Base-by-base conservation (phyloP, 108 stramenopile genomes). In the Mediolabrus comicus region DNA sequence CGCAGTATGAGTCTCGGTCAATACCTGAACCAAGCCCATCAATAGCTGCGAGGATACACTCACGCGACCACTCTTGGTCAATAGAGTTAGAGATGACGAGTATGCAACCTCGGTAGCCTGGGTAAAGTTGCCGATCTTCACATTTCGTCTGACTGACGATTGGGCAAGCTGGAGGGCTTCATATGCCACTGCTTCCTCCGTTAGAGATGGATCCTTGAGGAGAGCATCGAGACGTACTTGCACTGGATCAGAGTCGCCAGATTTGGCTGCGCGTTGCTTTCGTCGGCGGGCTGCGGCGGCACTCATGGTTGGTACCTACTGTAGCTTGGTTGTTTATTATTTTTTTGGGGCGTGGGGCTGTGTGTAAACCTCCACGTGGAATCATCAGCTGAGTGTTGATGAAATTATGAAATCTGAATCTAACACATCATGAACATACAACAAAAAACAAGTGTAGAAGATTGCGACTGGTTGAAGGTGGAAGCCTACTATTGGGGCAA, bases 161-260 rank as follows among this genome's bases (percentile, higher is more conserved):
- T 94, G 92, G 4, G 92, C 92, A 25, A 94, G 68, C 58, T 94
- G 92, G 56, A 94, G 74, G 34, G 92, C 92, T 79, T 94, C 92
- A 64, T 94, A 94, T 22, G 92, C 92, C 29, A 83, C 89, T 4
- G 86, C 76, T 74, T 94, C 90, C 29, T 89, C 87, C 55, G 55
- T 59, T n/a, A 82, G 65, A 28, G 63, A 59, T 12, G 79, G 77
- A 26, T 81, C 76, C n/a, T 65, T 55, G 64, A 94, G 59, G 46
- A 91, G 75, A 30, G 75, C 56, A 28, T 87, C 65, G 52, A 94
- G 82, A 30, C 86, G 82, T 17, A 66, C 56, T 22, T 73, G 67
- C 34, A 94, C 83, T 24, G 87, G 79, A 59, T 91, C 92, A 11
- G 46, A 17, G 46, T 49, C n/a, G 46, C 46, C 65, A 17, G 71